Conservation (phyloP, 768 basidiomycete genomes). For the Crassisporium funariophilum region DNA sequence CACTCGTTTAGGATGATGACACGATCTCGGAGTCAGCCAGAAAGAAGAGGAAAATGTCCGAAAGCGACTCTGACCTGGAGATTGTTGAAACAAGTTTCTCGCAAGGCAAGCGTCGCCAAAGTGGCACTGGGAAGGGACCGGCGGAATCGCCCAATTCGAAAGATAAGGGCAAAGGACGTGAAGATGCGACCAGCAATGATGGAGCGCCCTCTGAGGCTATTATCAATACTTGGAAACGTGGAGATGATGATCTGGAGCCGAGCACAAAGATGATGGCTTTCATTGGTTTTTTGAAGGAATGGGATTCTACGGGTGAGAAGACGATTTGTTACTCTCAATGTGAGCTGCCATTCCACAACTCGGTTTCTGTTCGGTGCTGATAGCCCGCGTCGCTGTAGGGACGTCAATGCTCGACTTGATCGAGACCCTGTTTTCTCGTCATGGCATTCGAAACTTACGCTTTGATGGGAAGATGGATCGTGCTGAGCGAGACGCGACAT, state of each 20-base stretch:
- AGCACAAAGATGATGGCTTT: slow-evolving; percentile 70
- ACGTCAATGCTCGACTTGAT: slow-evolving; percentile 72
- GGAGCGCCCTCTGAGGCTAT: slow-evolving; percentile 44
- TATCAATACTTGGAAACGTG: slow-evolving; percentile 57
- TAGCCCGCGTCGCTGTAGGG: slow-evolving; percentile 47
- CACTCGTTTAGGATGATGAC: background rate
- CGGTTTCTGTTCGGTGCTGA: slow-evolving; percentile 1
- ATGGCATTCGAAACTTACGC: slow-evolving; percentile 59
- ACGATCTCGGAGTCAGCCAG: slow-evolving; percentile 7
- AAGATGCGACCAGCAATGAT: slow-evolving; percentile 19
- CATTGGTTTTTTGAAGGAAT: slow-evolving; percentile 57
- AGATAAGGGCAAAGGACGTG: slow-evolving; percentile 30
- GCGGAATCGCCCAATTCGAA: slow-evolving; percentile 4
- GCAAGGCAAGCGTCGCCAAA: slow-evolving; percentile 19
- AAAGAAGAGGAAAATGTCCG: slow-evolving; percentile 20
- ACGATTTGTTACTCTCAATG: slow-evolving; percentile 74
- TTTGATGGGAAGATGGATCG: slow-evolving; percentile 75
- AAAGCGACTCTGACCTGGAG: slow-evolving; percentile 30
- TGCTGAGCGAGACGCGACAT: slow-evolving; percentile 46
- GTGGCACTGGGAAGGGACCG: slow-evolving; percentile 10
- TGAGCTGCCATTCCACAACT: slow-evolving; percentile 27
- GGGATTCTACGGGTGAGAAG: slow-evolving; percentile 65
- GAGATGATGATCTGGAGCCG: slow-evolving; percentile 63
- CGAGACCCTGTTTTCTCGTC: slow-evolving; percentile 57
- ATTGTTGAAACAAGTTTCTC: slow-evolving; percentile 15